A percentile compares a stretch with the other conserved stretches of the same genome.
phyloP scores from a whole-genome alignment of 2,329 filamentous ascomycete species.

The Cladosporium oxysporum region DNA sequence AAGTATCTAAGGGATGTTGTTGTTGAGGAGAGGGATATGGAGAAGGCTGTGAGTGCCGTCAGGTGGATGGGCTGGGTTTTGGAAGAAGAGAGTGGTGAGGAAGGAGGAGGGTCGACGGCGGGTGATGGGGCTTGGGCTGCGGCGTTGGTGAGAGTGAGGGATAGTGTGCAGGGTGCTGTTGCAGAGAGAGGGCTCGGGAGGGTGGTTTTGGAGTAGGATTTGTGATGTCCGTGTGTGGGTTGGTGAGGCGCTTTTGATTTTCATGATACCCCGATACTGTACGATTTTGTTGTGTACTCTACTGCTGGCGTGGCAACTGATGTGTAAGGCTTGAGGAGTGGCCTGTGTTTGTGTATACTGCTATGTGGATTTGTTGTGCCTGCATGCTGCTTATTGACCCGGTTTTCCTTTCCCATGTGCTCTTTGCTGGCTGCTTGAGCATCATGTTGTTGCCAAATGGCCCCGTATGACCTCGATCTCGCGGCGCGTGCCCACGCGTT shows the following conservation, averaged over 20 bases:
- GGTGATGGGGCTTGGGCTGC: conserved; percentile 36
- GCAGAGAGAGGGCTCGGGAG: conserved; percentile 47
- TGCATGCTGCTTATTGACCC: background rate
- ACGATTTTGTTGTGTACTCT: background rate
- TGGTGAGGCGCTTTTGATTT: background rate
- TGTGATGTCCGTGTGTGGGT: background rate
- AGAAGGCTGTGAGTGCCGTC: conserved; percentile 69
- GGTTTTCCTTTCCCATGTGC: background rate
- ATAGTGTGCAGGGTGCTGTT: conserved; percentile 46
- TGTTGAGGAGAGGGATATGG: conserved; percentile 72
- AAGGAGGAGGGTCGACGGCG: background rate
- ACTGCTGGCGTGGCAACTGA: background rate
- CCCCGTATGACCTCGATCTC: background rate
- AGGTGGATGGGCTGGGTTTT: conserved; percentile 60
- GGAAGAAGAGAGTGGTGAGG: conserved; percentile 24
- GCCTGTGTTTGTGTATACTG: background rate
- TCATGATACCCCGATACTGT: conserved; percentile 8
- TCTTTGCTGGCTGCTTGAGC: background rate
- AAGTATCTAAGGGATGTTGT: conserved; percentile 74
- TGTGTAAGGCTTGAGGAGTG: background rate
- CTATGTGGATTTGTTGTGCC: background rate
- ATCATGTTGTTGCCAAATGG: background rate
- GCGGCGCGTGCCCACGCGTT: background rate
- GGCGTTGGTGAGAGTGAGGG: conserved; percentile 44
- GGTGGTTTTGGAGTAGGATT: conserved; percentile 42